Conservation (phyloP, 305 asterid genomes). For the Euphrasia arctica region DNA sequence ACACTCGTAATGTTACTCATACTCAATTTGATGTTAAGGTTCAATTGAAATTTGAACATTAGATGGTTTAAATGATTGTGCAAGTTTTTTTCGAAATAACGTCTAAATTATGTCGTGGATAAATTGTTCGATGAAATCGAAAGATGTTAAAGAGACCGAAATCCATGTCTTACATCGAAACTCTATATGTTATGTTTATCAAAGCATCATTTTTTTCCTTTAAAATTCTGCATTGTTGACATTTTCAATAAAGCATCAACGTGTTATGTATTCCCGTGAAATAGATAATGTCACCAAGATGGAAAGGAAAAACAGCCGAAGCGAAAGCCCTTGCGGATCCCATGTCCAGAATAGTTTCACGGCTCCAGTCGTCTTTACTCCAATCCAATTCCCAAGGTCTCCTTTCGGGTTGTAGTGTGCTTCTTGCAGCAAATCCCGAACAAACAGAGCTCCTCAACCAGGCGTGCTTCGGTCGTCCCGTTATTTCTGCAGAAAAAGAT, state of each 20-base stretch:
- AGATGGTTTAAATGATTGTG: too few species aligned
- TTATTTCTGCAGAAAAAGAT: slow-evolving; percentile 47
- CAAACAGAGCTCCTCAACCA: slow-evolving; percentile 56
- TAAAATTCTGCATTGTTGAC: neutral
- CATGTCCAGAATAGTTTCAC: slow-evolving; percentile 52
- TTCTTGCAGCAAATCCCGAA: slow-evolving; percentile 50
- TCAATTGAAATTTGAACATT: too few species aligned
- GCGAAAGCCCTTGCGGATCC: slow-evolving; percentile 72
- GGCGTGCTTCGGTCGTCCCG: slow-evolving; percentile 63
- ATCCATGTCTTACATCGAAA: too few species aligned
- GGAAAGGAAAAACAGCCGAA: slow-evolving; percentile 24
- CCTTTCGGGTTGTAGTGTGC: slow-evolving; percentile 48
- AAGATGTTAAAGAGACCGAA: too few species aligned
- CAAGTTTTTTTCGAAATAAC: too few species aligned
- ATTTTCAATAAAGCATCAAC: neutral
- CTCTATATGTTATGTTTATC: too few species aligned
- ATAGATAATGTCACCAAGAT: neutral
- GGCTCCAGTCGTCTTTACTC: slow-evolving; percentile 52
- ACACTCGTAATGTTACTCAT: too few species aligned
- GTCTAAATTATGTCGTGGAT: too few species aligned
- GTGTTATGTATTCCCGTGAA: neutral
- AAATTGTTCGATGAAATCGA: too few species aligned
- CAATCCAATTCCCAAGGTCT: slow-evolving; percentile 49
- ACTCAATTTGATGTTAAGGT: too few species aligned
- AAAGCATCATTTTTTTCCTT: too few species aligned